Evolutionary conservation across 768 basidiomycete species (phyloP).

Genomic region (Russula earlei): DNA sequence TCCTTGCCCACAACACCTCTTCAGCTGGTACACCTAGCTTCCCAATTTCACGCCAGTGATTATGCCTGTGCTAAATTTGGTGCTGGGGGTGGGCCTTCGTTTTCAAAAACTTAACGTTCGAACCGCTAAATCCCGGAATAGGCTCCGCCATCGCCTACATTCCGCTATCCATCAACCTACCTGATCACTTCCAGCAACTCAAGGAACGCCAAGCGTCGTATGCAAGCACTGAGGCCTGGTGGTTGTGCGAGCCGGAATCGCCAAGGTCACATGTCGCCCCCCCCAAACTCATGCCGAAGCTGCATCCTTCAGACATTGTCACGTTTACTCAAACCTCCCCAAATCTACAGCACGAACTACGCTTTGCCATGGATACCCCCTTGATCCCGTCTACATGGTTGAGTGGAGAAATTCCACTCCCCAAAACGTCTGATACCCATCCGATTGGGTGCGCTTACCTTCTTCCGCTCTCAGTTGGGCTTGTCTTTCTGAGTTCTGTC

Average conservation of each 20-base stretch:
- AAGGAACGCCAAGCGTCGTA: conserved; percentile 17
- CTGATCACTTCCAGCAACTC: conserved; percentile 15
- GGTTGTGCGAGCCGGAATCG: conserved; percentile 11
- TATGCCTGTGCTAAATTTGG: conserved; percentile 20
- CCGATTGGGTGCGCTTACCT: conserved; percentile 14
- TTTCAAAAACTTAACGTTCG: neutral
- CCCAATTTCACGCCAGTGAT: conserved; percentile 21
- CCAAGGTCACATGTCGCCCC: neutral
- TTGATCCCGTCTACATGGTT: conserved; percentile 13
- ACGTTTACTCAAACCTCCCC: conserved; percentile 5
- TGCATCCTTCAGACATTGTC: neutral
- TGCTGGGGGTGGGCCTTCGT: conserved; percentile 10
- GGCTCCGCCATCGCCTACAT: conserved; percentile 18
- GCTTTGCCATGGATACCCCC: conserved; percentile 22
- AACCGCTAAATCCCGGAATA: neutral
- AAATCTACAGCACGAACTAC: conserved; percentile 22
- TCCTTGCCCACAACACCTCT: neutral
- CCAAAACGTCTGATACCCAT: conserved; percentile 20
- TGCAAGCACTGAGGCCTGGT: conserved; percentile 19
- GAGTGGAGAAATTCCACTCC: conserved; percentile 8
- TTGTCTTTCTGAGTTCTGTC: conserved; percentile 24
- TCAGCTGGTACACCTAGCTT: conserved; percentile 20
- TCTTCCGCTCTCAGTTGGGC: neutral
- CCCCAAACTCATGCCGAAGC: neutral
- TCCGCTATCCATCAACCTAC: conserved; percentile 20